These are phyloP conservation scores for Discostella stelligera DNA, from an alignment of 352 stramenopile species.

Conservation along the genomic window DNA sequence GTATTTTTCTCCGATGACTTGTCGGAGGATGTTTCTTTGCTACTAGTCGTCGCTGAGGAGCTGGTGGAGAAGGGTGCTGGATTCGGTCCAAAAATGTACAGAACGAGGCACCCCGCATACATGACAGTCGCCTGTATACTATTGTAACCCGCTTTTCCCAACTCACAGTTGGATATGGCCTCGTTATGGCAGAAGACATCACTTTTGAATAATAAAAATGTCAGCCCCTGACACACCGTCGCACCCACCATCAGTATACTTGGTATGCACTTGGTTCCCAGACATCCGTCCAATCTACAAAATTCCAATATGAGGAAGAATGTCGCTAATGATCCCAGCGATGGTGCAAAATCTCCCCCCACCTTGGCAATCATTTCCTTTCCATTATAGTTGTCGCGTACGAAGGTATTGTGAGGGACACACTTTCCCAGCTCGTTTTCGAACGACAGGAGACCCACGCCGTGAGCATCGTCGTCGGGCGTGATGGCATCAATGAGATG, in stretches of 20 bases:
- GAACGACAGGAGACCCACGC: conserved; percentile 41
- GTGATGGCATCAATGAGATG: conserved; percentile 39
- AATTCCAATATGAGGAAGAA: conserved; percentile 31
- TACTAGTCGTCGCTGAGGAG: background rate
- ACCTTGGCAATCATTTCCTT: conserved; percentile 48
- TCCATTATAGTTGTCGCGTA: conserved; percentile 48
- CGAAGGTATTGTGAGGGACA: conserved; percentile 41
- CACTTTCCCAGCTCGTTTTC: conserved; percentile 34
- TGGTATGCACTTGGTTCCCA: conserved; percentile 44
- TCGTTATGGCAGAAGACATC: conserved; percentile 49
- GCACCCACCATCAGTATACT: conserved; percentile 18
- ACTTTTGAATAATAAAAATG: conserved; percentile 47
- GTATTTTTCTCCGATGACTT: background rate
- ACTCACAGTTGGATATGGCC: conserved; percentile 32
- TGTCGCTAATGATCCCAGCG: conserved; percentile 4
- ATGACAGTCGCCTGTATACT: conserved; percentile 47
- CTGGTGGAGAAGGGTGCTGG: conserved; percentile 13
- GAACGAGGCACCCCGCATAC: conserved; percentile 28
- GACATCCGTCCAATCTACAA: conserved; percentile 23
- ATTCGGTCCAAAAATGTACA: conserved; percentile 38
- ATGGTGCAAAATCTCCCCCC: conserved; percentile 31
- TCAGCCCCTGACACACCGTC: conserved; percentile 36
- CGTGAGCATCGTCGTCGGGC: conserved; percentile 28
- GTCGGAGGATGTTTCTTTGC: background rate
- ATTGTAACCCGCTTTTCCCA: conserved; percentile 34